Conservation (phyloP, 768 basidiomycete genomes). For the Naganishia vaughanmartiniae region DNA sequence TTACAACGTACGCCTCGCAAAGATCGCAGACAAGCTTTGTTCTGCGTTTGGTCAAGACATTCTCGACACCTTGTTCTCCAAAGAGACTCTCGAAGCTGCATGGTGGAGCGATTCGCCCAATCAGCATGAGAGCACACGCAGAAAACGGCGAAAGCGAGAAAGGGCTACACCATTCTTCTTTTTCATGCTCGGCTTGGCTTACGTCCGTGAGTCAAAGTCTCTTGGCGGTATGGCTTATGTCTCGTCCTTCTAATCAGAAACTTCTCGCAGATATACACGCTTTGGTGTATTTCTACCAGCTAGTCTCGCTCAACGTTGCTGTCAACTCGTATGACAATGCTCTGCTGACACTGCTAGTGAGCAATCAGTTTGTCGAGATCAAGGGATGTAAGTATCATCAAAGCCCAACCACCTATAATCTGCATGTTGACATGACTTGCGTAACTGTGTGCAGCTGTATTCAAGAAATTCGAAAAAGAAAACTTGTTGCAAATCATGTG, state of each 20-base stretch:
- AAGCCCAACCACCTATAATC: neutral
- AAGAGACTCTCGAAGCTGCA: constrained; percentile 73
- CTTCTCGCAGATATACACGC: constrained; percentile 69
- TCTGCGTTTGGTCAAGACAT: constrained; percentile 97
- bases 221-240: no score
- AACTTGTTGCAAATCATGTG: constrained; percentile 98
- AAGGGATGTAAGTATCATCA: constrained; percentile 67
- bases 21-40: constrained; percentile 94
- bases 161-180: constrained; percentile 75
- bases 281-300: constrained; percentile 92
- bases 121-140: constrained; percentile 36
- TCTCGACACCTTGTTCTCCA: constrained; percentile 90
- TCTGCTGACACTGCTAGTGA: constrained; percentile 85
- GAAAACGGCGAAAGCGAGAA: constrained; percentile 53
- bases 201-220: constrained; percentile 64
- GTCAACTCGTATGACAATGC: constrained; percentile 98
- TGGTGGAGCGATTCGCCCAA: constrained; percentile 12
- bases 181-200: constrained; percentile 75
- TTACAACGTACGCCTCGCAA: neutral
- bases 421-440: neutral
- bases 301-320: constrained; percentile 91
- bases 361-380: constrained; percentile 98
- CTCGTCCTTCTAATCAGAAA: neutral
- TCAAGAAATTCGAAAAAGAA: constrained; percentile 99
- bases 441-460: constrained; percentile 58